A percentile compares a stretch with the other conserved stretches of the same genome.
phyloP scores from a whole-genome alignment of 495 filamentous ascomycete genomes.

The Aspergillus funiculosus region DNA sequence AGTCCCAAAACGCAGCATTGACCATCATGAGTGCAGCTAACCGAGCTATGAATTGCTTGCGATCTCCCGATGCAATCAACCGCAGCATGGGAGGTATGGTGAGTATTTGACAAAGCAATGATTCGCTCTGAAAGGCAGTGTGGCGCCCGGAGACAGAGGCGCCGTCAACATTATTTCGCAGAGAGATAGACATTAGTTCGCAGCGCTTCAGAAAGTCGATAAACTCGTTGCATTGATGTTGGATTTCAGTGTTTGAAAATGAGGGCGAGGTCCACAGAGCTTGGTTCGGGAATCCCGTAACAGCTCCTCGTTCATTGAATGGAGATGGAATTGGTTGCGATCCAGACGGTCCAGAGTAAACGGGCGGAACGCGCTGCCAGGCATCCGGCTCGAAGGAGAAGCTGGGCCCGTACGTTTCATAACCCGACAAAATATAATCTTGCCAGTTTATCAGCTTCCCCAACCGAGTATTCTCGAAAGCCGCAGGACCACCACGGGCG shows the following conservation, averaged over 20 bases:
- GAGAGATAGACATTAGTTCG: slow-evolving; percentile 31
- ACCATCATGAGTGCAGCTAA: slow-evolving; percentile 31
- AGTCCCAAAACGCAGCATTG: slow-evolving; percentile 41
- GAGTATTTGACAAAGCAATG: slow-evolving; percentile 28
- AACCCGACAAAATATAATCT: slow-evolving; percentile 39
- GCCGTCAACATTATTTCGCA: slow-evolving; percentile 14
- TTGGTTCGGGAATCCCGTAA: too few species aligned
- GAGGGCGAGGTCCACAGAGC: not conserved
- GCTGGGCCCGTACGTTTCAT: slow-evolving; percentile 30
- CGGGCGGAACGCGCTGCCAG: not conserved
- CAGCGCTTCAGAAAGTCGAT: slow-evolving; percentile 35
- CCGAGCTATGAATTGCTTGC: slow-evolving; percentile 36
- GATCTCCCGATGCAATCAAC: slow-evolving; percentile 28
- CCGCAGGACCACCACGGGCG: slow-evolving; percentile 31
- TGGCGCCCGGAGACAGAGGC: slow-evolving; percentile 19
- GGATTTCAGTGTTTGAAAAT: slow-evolving; percentile 27
- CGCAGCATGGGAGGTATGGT: slow-evolving; percentile 27
- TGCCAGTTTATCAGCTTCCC: slow-evolving; percentile 42
- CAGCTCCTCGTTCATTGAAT: not conserved
- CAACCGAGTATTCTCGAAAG: slow-evolving; percentile 34
- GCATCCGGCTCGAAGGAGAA: slow-evolving; percentile 29
- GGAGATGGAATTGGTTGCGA: slow-evolving; percentile 22
- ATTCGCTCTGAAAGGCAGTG: slow-evolving; percentile 23
- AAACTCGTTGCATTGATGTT: slow-evolving; percentile 34
- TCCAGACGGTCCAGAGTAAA: slow-evolving; percentile 20